Evolutionary conservation across 352 stramenopile genomes (phyloP).

Genomic region (Phytophthora pini): DNA sequence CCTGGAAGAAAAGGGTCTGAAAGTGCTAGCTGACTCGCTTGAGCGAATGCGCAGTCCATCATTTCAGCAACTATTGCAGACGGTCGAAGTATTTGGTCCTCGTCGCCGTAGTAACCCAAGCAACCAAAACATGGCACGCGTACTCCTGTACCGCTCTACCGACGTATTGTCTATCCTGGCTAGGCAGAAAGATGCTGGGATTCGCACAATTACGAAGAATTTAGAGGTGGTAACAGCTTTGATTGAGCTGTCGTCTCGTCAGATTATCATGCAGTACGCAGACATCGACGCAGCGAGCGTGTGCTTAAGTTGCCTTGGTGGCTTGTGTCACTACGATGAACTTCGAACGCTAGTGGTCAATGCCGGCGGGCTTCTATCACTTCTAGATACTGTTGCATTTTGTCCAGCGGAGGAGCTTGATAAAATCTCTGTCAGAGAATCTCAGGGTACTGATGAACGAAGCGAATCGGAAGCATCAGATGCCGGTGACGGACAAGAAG

Average conservation of each 20-base stretch:
- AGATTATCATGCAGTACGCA: slow-evolving; percentile 67
- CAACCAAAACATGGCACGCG: slow-evolving; percentile 54
- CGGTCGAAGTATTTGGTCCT: slow-evolving; percentile 27
- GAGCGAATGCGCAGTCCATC: slow-evolving; percentile 74
- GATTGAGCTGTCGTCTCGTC: slow-evolving; percentile 60
- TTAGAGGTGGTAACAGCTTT: slow-evolving; percentile 64
- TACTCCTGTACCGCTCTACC: slow-evolving; percentile 75
- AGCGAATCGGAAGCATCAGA: slow-evolving; percentile 30
- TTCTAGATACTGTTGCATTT: slow-evolving; percentile 73
- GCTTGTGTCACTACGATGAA: slow-evolving; percentile 67
- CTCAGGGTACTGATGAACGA: slow-evolving; percentile 29
- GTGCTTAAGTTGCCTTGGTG: slow-evolving; percentile 64
- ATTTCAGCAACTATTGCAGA: slow-evolving; percentile 71
- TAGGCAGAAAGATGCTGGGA: slow-evolving; percentile 39
- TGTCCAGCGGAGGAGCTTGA: slow-evolving; percentile 61
- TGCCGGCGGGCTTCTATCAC: slow-evolving; percentile 65
- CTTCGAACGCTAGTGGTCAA: slow-evolving; percentile 63
- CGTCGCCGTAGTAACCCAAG: slow-evolving; percentile 33
- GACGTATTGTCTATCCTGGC: slow-evolving; percentile 68
- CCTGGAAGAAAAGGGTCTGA: slow-evolving; percentile 59
- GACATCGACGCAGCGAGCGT: slow-evolving; percentile 62
- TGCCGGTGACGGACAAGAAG: slow-evolving; percentile 19
- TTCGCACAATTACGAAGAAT: slow-evolving; percentile 64
- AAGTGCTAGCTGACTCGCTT: slow-evolving; percentile 58
- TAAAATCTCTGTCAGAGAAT: slow-evolving; percentile 12